Conservation (phyloP, 352 stramenopile genomes). For the Globisporangium echinulatum region DNA sequence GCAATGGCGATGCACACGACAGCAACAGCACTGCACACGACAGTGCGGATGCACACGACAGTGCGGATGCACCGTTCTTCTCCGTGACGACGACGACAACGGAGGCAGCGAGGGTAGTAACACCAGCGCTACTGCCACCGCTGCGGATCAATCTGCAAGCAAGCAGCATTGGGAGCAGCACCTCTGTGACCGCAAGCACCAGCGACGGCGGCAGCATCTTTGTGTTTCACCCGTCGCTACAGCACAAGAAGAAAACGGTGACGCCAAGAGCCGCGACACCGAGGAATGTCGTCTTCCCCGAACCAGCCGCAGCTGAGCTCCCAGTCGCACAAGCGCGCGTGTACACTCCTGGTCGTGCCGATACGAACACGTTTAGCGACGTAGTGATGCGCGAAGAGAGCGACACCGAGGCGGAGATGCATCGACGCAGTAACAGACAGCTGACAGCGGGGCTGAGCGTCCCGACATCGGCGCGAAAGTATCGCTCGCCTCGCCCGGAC, state of each 20-base stretch:
- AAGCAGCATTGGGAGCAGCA: conserved; percentile 1
- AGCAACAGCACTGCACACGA: background rate
- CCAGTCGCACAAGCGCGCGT: background rate
- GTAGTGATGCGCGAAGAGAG: conserved; percentile 2
- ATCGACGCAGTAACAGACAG: conserved; percentile 4
- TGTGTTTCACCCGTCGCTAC: conserved; percentile 27
- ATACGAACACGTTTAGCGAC: background rate
- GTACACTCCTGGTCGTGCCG: background rate
- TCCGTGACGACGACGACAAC: too few species aligned
- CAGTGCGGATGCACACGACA: background rate
- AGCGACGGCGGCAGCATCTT: conserved; percentile 19
- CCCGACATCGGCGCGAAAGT: conserved; percentile 5
- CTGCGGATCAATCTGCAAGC: background rate
- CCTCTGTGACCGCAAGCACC: background rate
- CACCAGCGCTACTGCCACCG: background rate
- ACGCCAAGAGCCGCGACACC: conserved; percentile 19
- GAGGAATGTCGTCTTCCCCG: conserved; percentile 29
- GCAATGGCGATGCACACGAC: background rate
- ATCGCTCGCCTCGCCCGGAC: conserved; percentile 1
- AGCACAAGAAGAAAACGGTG: conserved; percentile 23
- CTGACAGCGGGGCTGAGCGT: background rate
- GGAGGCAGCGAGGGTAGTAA: background rate
- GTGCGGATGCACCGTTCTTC: background rate
- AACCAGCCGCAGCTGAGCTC: conserved; percentile 16
- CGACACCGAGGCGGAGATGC: background rate